Conservation (phyloP, 2,329 filamentous ascomycete genomes). For the Trichoderma breve region DNA sequence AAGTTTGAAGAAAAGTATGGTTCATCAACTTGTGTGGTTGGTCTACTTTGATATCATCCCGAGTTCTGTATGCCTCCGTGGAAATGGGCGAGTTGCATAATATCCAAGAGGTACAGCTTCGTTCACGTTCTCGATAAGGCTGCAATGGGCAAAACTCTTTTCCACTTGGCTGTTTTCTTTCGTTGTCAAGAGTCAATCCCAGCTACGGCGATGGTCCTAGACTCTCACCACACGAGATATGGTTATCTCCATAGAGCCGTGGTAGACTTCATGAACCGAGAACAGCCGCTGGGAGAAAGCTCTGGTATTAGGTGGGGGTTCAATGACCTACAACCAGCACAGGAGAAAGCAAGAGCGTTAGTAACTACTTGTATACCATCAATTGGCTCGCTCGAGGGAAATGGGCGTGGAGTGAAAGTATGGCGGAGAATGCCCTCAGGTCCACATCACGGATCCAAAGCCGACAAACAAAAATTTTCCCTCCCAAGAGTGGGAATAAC, state of each 20-base stretch:
- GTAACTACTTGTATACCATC: background rate
- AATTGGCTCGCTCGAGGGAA: background rate
- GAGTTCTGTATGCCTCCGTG: background rate
- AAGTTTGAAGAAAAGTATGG: background rate
- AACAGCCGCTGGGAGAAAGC: background rate
- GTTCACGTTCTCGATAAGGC: background rate
- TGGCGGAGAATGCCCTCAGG: background rate
- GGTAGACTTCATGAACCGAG: background rate
- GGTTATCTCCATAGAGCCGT: background rate
- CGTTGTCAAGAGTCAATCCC: background rate
- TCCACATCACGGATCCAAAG: background rate
- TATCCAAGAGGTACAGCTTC: background rate
- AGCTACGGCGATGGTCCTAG: background rate
- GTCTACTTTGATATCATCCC: background rate
- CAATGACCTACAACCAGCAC: background rate
- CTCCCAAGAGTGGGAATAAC: background rate
- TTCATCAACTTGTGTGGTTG: background rate
- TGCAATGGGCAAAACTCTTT: background rate
- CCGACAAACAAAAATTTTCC: background rate
- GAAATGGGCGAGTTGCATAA: background rate
- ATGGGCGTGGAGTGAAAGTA: background rate
- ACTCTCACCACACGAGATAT: background rate
- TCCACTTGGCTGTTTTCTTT: background rate
- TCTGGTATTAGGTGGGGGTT: background rate
- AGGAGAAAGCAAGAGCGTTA: background rate